A percentile compares a stretch with the other conserved stretches of the same genome.
phyloP scores from a whole-genome alignment of 169 alveolate species.

The Condylostoma magnum region DNA sequence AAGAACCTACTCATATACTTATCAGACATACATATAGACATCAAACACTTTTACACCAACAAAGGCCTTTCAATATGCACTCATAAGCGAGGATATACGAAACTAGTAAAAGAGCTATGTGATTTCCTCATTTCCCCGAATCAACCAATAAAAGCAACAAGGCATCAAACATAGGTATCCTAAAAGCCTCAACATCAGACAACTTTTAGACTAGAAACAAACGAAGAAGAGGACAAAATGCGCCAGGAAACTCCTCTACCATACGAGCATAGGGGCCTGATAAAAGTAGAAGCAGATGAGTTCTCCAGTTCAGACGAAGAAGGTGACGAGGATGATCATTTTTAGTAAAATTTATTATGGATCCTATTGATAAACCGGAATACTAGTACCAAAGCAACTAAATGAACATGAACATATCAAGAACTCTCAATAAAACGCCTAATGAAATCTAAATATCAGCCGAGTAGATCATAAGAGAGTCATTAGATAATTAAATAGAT shows the following conservation, averaged over 20 bases:
- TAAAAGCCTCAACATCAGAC: background rate
- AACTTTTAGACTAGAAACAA: conserved; percentile 14
- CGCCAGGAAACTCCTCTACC: conserved; percentile 19
- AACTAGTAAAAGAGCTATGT: no score
- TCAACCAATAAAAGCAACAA: no score
- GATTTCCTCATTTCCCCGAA: no score
- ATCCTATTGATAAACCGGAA: no score
- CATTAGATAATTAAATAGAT: conserved; percentile 92
- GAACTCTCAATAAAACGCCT: conserved; percentile 91
- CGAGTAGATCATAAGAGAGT: conserved; percentile 97
- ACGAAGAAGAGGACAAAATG: conserved; percentile 29
- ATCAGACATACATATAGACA: no score
- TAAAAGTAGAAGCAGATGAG: conserved; percentile 6
- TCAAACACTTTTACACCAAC: no score
- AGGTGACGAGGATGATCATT: conserved; percentile 29
- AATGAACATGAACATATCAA: background rate
- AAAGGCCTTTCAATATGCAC: no score
- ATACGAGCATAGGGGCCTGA: background rate
- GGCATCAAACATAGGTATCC: no score
- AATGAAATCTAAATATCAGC: conserved; percentile 98
- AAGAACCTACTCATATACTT: no score
- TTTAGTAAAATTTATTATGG: background rate
- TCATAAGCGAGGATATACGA: no score
- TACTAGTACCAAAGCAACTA: no score
- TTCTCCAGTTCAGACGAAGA: conserved; percentile 10